Conservation (phyloP, 2,329 filamentous ascomycete genomes). For the Trichoderma sp. region DNA sequence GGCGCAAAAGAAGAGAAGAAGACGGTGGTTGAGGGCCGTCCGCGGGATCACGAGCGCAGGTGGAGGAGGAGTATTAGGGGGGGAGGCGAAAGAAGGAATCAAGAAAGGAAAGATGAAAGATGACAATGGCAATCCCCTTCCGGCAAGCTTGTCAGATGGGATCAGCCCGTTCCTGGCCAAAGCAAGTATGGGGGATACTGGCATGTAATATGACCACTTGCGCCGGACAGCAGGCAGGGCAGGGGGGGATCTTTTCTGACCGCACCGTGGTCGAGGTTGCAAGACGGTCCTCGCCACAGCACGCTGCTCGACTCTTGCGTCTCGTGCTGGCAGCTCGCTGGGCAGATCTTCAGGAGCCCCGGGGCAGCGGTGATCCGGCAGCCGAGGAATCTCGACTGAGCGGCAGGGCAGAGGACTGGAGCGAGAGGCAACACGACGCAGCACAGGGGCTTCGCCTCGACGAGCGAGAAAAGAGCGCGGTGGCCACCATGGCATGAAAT, state of each 20-base stretch:
- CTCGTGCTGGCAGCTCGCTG: neutral
- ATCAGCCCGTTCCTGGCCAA: conserved; percentile 14
- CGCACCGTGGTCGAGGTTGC: conserved; percentile 21
- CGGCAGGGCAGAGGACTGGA: neutral
- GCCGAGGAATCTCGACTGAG: neutral
- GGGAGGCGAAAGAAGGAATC: neutral
- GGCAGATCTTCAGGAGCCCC: conserved; percentile 16
- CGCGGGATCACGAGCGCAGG: neutral
- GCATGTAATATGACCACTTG: conserved; percentile 7
- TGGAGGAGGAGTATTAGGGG: neutral
- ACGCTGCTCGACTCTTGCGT: neutral
- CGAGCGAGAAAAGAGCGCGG: conserved; percentile 4
- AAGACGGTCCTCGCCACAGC: conserved; percentile 9
- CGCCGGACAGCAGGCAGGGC: conserved; percentile 8
- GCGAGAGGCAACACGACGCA: conserved; percentile 6
- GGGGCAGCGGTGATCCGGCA: conserved; percentile 14
- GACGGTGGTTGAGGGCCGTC: neutral
- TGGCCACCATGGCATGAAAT: conserved; percentile 2
- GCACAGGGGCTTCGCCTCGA: conserved; percentile 1
- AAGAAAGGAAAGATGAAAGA: neutral
- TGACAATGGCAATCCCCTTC: conserved; percentile 6
- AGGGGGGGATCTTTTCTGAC: conserved; percentile 19
- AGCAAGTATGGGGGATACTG: neutral
- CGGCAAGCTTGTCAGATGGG: conserved; percentile 17
- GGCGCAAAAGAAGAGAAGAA: neutral